Evolutionary conservation across 495 filamentous ascomycete species (phyloP), one percentile per base, ranked within the genome.

Genomic region (Lasiosphaeria hispida): DNA sequence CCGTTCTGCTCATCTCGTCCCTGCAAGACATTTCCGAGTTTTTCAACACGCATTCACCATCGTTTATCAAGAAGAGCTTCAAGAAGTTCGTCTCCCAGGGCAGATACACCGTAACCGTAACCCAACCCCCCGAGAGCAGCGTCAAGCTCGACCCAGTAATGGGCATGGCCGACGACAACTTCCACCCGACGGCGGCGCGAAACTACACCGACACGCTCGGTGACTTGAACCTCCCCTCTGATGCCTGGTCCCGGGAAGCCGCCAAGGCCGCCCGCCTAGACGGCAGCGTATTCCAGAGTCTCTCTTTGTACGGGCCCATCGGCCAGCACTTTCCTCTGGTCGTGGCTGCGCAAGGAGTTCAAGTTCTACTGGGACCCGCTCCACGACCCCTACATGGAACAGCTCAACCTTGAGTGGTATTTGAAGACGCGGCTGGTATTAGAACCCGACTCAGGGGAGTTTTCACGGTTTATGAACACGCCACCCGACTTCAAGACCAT

Each of bases 311-410:
- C 38, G 62, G 62, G 0, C 62, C 58, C 3, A 64, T 64, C 34
- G 62, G 62, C 19, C 13, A 49, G 3, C 62, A 64, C 34, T 48
- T n/a, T 64, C 19, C 14, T 38, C 17, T 64, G 62, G 62, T 18
- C 58, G 23, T 61, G 54, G 41, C 35, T 43, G 36, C 58, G 62
- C 5, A 54, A 61, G 44, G 62, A 64, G 23, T 61, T 64, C 62
- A 64, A 64, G 34, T 64, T 64, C 58, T 64, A 47, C 54, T 64
- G 58, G 58, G 62, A 64, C 15, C 58, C 62, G 8, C 47, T 23
- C 50, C 57, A 64, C 49, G 51, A 48, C 18, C 62, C 58, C 17
- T 61, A 19, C 15, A 37, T 51, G 48, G 39, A 50, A 1, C 34
- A 39, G 2, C 58, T 64, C 49, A 11, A 61, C 36, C 6, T n/a